Base-by-base conservation (phyloP, 208 protist genomes). In the Leishmania braziliensis region DNA sequence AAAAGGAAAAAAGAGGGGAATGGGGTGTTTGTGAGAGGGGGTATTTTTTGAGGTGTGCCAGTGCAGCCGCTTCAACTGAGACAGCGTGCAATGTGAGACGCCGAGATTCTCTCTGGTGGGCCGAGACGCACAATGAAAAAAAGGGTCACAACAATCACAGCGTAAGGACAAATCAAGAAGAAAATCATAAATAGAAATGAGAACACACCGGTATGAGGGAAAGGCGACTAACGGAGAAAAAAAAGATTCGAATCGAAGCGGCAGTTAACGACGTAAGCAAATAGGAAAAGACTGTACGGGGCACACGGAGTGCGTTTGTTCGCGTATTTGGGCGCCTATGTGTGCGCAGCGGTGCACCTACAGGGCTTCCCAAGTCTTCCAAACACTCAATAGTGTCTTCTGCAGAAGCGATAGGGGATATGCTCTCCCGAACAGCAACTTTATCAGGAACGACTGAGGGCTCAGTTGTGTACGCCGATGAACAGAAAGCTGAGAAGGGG, bases 401-500 rank as follows among this genome's bases (percentile, higher is more conserved):
- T 33, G 16, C 72, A 20, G 14, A 29, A 58, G 39, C 29, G 51
- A 46, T 16, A 76, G 33, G 33, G 53, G 29, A 53, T 39, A 14
- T 12, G n/a, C 10, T 39, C 20, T 75, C 48, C n/a, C 5, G 23
- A 26, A 56, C 26, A 18, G 46, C 70, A 5, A 56, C 70, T 58
- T 48, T 26, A 48, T 29, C 6, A 23, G 77, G 54, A 81, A 78
- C 62, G 62, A 81, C 0, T 36, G 68, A 74, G 48, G 58, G 75
- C 65, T 48, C 50, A 48, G 74, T 16, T 69, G 60, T 68, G 39
- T 18, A 68, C 20, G 29, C 33, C 48, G n/a, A 29, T 10, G 39
- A 23, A 46, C 0, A 80, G n/a, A 69, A 68, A 81, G 8, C 26
- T 68, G 53, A 53, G 12, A 70, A 12, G 46, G 63, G 36, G 2